Evolutionary conservation across 2,329 filamentous ascomycete species (phyloP).

Genomic region (Cadophora malorum): DNA sequence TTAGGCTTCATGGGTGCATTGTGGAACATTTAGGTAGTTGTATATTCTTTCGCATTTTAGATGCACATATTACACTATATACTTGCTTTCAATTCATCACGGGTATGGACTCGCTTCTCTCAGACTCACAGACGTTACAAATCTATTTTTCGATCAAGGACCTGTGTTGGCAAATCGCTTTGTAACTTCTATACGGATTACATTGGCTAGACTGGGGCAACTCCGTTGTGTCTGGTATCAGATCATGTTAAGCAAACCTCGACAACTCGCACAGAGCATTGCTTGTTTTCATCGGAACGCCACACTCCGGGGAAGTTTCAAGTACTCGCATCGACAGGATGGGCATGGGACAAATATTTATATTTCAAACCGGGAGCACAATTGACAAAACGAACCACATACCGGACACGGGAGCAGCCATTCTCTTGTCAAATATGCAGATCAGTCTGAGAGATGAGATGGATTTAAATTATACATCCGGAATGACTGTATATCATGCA

Average conservation of each 20-base stretch:
- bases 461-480: not conserved
- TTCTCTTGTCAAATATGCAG: not conserved
- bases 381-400: not conserved
- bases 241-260: not conserved
- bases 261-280: not conserved
- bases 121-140: not conserved
- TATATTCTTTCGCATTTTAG: conserved; percentile 23
- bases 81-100: not conserved
- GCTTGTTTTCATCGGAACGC: not conserved
- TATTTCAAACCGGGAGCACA: conserved; percentile 13
- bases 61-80: conserved; percentile 29
- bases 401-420: conserved; percentile 5
- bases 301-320: conserved; percentile 12
- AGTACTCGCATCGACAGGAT: conserved; percentile 5
- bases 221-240: not conserved
- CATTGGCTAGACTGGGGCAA: not conserved
- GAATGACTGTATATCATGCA: not conserved
- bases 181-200: too few species aligned
- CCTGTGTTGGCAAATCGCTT: too few species aligned
- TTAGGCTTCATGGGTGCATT: conserved; percentile 10
- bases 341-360: not conserved
- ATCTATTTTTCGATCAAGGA: too few species aligned
- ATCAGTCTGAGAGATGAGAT: conserved; percentile 9
- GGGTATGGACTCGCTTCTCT: not conserved
- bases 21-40: conserved; percentile 20